A percentile compares a stretch with the other conserved stretches of the same genome.
phyloP scores from a whole-genome alignment of 441 rosid genomes.

The Adansonia madagascariensis region DNA sequence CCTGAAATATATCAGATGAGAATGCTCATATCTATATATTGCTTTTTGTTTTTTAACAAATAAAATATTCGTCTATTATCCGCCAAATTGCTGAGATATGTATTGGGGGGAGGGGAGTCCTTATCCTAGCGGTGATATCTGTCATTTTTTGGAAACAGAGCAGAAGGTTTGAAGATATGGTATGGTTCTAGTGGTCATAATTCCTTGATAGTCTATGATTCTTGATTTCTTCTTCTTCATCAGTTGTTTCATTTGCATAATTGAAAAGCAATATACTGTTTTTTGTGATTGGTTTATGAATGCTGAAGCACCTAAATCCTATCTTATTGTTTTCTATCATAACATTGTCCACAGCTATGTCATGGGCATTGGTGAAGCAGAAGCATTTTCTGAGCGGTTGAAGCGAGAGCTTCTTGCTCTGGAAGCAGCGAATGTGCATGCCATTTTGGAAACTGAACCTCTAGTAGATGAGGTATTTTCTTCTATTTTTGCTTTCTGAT shows the following conservation, averaged over 20 bases:
- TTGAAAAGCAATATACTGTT: not conserved
- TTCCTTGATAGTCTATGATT: slow-evolving; percentile 7
- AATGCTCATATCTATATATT: not conserved
- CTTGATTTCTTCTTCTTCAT: not conserved
- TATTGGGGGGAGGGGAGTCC: too few species aligned
- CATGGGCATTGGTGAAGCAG: slow-evolving; percentile 99
- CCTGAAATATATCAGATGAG: not conserved
- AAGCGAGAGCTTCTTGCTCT: slow-evolving; percentile 85
- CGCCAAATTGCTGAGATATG: not conserved
- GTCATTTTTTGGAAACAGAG: not conserved
- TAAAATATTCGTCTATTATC: not conserved
- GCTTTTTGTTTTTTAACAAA: not conserved
- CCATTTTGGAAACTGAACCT: slow-evolving; percentile 96
- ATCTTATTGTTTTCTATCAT: slow-evolving; percentile 29
- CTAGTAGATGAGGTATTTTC: slow-evolving; percentile 78
- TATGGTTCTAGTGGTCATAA: not conserved
- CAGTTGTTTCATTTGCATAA: not conserved
- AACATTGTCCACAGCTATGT: slow-evolving; percentile 69
- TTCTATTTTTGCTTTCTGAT: slow-evolving; percentile 20
- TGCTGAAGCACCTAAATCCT: slow-evolving; percentile 3
- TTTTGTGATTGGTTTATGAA: slow-evolving; percentile 9
- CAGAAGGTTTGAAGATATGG: not conserved
- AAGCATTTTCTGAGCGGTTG: slow-evolving; percentile 97
- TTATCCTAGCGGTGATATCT: not conserved
- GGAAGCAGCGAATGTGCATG: slow-evolving; percentile 99